Conservation (phyloP, 2,329 filamentous ascomycete species). For the Parastagonospora avenae region DNA sequence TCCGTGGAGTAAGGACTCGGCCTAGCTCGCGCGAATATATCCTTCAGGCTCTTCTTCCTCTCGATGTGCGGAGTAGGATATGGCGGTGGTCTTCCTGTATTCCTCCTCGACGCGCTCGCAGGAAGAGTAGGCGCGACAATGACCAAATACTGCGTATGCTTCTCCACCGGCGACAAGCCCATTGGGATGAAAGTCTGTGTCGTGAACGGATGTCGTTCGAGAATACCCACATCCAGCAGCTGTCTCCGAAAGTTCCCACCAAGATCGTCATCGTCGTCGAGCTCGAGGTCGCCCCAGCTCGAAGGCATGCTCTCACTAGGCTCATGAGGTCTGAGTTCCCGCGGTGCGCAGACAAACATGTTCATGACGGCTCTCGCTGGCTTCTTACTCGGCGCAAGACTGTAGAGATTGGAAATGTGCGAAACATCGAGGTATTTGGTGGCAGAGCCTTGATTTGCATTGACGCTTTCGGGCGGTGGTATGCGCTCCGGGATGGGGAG, state of each 20-base stretch:
- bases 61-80: constrained; percentile 49
- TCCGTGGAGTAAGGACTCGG: constrained; percentile 59
- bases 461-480: constrained; percentile 54
- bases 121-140: constrained; percentile 82
- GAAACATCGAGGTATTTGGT: constrained; percentile 85
- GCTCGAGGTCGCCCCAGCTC: constrained; percentile 41
- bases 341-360: constrained; percentile 84
- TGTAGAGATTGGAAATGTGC: constrained; percentile 73
- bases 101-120: constrained; percentile 42
- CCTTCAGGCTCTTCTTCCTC: constrained; percentile 36
- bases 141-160: constrained; percentile 71
- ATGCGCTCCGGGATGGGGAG: constrained; percentile 56
- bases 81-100: constrained; percentile 41
- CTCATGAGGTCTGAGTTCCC: constrained; percentile 55
- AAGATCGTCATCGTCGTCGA: constrained; percentile 36
- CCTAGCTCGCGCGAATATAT: constrained; percentile 50
- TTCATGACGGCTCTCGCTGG: constrained; percentile 71
- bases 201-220: constrained; percentile 93
- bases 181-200: constrained; percentile 91
- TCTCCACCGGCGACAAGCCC: constrained; percentile 56
- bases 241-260: constrained; percentile 26
- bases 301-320: constrained; percentile 43
- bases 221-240: constrained; percentile 70
- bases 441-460: constrained; percentile 84
- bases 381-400: constrained; percentile 64